These are phyloP conservation scores for Metschnikowia colocasiae DNA, from an alignment of 805 yeast genomes.

Conservation along the genomic window DNA sequence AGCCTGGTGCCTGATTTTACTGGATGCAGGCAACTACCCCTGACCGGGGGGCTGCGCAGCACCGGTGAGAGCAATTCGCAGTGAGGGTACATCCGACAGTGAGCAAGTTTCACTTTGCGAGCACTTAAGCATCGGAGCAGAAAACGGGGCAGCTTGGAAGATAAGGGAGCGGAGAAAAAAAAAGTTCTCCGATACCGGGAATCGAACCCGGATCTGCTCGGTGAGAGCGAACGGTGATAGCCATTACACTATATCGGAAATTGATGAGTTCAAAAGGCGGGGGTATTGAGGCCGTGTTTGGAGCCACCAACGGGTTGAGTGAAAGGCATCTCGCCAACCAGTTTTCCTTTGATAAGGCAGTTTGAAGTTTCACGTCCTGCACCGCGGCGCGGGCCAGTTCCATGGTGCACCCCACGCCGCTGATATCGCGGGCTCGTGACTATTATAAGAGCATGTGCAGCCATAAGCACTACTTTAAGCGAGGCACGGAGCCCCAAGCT, in stretches of 20 bases:
- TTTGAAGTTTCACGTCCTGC: neutral
- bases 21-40: neutral
- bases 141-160: too few relatives aligned
- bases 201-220: constrained; percentile 22
- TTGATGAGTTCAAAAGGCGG: neutral
- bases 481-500: neutral
- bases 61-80: neutral
- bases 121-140: too few relatives aligned
- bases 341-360: too few relatives aligned
- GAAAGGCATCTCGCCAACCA: too few relatives aligned
- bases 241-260: constrained; percentile 19
- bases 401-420: neutral
- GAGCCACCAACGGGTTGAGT: too few relatives aligned
- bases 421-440: neutral
- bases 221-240: constrained; percentile 22
- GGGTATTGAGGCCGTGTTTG: too few relatives aligned
- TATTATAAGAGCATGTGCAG: neutral
- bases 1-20: neutral
- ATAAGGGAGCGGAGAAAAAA: constrained; percentile 4
- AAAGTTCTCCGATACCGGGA: constrained; percentile 20
- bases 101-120: neutral
- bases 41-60: neutral
- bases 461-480: neutral
- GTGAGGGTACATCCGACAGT: neutral
- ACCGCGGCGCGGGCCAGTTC: neutral